These are phyloP conservation scores for Talaromyces sp. DNA, from an alignment of 2,329 filamentous ascomycete species.

Conservation along the genomic window DNA sequence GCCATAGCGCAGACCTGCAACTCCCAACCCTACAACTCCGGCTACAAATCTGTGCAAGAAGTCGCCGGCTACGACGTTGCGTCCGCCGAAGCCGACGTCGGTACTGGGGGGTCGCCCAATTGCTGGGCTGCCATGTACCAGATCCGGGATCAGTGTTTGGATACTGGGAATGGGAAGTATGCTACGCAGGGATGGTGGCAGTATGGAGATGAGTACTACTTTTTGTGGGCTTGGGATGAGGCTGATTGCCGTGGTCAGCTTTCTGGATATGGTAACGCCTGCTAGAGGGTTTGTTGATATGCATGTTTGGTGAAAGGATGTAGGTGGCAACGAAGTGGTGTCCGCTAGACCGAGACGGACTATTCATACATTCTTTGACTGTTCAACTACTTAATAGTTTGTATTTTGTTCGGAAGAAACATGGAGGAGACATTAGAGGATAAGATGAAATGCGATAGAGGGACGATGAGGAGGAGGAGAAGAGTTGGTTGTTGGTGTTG, in stretches of 20 bases:
- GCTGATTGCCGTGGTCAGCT: neutral
- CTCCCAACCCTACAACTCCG: neutral
- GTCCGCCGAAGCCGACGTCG: neutral
- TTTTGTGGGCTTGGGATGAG: slow-evolving; percentile 6
- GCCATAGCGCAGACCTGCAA: neutral
- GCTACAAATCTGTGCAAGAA: neutral
- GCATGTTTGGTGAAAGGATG: neutral
- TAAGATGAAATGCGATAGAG: no score
- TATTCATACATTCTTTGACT: neutral
- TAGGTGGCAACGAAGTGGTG: neutral
- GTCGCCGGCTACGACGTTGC: neutral
- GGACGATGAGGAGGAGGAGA: no score
- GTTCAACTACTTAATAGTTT: neutral
- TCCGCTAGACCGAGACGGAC: neutral
- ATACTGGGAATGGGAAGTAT: neutral
- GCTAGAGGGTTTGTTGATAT: neutral
- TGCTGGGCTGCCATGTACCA: neutral
- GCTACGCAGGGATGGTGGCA: slow-evolving; percentile 1
- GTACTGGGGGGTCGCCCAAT: neutral
- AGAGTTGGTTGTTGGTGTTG: no score
- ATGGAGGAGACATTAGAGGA: no score
- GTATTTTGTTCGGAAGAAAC: neutral
- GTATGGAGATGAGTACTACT: slow-evolving; percentile 6
- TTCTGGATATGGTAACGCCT: neutral
- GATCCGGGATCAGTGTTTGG: neutral